Evolutionary conservation across 176 grass and related monocot genomes (phyloP), one percentile per base, ranked within the genome.

Genomic region (Paspalum notatum): DNA sequence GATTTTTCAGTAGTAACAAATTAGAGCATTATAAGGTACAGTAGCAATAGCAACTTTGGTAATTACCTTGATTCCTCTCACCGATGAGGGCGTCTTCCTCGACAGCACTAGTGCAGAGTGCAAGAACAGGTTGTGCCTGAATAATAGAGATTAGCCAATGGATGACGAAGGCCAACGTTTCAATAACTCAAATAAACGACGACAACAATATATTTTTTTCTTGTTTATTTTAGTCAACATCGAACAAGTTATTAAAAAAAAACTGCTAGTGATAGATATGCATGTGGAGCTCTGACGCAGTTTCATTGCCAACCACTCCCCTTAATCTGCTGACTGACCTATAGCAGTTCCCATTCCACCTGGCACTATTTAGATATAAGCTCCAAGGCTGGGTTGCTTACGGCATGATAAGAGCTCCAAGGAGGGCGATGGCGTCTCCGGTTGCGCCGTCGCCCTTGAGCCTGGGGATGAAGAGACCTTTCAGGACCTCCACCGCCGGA

Each of bases 361-460:
- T n/a, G n/a, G n/a, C n/a, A n/a, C n/a, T n/a, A n/a, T n/a, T n/a
- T n/a, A n/a, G n/a, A n/a, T n/a, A n/a, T n/a, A 57, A 59, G 21
- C 22, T 22, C 25, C 4, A 24, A 68, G 21, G 9, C 44, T 76
- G 0, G 8, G 24, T 8, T 46, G 13, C 91, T 91, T 88, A 97
- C 94, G 94, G 94, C 94, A 97, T 97, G 59, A 97, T 46, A 21
- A 97, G 89, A 65, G 94, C 87, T 47, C 94, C 94, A 14, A 97
- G 77, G 48, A 97, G 91, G 48, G 94, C 94, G 13, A 97, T 97
- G 72, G 94, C 89, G 40, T 97, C 91, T 10, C 44, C 89, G 3
- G 89, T 94, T 18, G 94, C 91, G 14, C 91, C 82, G 5, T 41
- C 6, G 5, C 89, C 94, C 0, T 81, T 88, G n/a, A 97, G 87